phyloP scores from a whole-genome alignment of 2,329 filamentous ascomycete species.

The Paraphoma chrysanthemicola region DNA sequence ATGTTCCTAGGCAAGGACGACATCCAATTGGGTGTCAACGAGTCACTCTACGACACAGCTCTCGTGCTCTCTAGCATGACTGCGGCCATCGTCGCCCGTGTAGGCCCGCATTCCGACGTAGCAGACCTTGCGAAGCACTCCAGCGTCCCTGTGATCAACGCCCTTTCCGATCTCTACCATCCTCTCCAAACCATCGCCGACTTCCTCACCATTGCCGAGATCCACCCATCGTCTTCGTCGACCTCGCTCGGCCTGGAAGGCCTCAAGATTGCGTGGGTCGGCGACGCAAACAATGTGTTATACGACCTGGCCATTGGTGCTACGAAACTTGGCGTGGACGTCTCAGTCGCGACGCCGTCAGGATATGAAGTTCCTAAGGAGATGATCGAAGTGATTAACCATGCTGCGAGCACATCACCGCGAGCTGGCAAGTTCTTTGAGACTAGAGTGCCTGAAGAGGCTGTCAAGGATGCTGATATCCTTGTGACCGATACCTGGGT shows the following conservation, averaged over 20 bases:
- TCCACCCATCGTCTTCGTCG: constrained; percentile 62
- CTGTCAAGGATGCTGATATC: constrained; percentile 82
- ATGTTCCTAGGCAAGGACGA: constrained; percentile 98
- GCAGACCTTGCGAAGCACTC: constrained; percentile 57
- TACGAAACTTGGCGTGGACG: constrained; percentile 83
- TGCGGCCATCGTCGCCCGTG: constrained; percentile 57
- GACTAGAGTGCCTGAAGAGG: constrained; percentile 83
- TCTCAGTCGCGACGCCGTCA: constrained; percentile 84
- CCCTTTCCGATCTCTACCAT: constrained; percentile 86
- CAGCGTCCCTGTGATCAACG: constrained; percentile 59
- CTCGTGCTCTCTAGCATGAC: constrained; percentile 74
- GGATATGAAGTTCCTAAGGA: constrained; percentile 80
- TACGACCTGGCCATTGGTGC: constrained; percentile 91
- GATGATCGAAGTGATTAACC: constrained; percentile 76
- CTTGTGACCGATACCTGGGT: constrained; percentile 98
- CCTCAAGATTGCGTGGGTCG: constrained; percentile 93
- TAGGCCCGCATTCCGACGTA: constrained; percentile 60
- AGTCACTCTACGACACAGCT: constrained; percentile 8
- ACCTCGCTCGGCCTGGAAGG: constrained; percentile 74
- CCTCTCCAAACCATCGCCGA: constrained; percentile 95
- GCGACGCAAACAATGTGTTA: constrained; percentile 95
- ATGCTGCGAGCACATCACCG: constrained; percentile 63
- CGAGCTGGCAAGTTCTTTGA: constrained; percentile 73
- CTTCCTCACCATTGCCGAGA: constrained; percentile 87
- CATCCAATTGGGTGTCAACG: constrained; percentile 80